Base-by-base conservation (phyloP, 2,329 filamentous ascomycete genomes). In the Paracorniculantispora psalliotae region DNA sequence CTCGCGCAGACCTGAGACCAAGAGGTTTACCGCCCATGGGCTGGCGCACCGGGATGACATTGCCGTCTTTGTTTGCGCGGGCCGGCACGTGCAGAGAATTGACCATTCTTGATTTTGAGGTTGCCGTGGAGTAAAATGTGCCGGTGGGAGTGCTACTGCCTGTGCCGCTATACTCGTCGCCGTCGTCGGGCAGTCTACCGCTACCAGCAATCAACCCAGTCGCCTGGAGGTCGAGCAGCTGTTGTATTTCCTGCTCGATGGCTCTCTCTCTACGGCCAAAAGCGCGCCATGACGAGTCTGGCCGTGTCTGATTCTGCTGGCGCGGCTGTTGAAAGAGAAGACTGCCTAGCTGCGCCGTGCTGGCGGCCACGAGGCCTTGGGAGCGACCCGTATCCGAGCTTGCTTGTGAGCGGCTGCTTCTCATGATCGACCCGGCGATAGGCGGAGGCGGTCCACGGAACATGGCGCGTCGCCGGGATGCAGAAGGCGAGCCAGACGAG, bases 1-100 rank as follows among this genome's bases (percentile, higher is more conserved):
- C 78, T n/a, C 90, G 80, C 1, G 88, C 87, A 19, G 81, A 79
- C 28, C 79, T 78, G 15, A 92, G 75, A 0, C 85, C 81, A 9
- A 83, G 69, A 37, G 79, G 82, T 58, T 78, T 79, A 46, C 73
- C 65, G 17, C 65, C 62, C 30, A 75, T 75, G 0, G 84, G 84
- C 63, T 87, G 84, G 28, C 80, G 80, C 39, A 85, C 81, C 1
- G 84, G 86, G n/a, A 85, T 77, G 48, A 87, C 74, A n/a, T 75
- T 75, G 9, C 79, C 80, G 5, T 76, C 70, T 1, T 72, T 63
- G 0, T 73, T 76, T 0, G 75, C 71, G 6, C 67, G 68, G 2
- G 71, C 68, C 0, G 72, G 71, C 1, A 74, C 66, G 39, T 79
- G 77, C 53, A 87, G 67, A 0, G 72, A 75, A 56, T 67, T 75